Percentiles rank a stretch among this genome's conserved stretches.
Evolutionary conservation across 2,329 filamentous ascomycete genomes (phyloP).

Genomic region (Dissoconium aciculare): DNA sequence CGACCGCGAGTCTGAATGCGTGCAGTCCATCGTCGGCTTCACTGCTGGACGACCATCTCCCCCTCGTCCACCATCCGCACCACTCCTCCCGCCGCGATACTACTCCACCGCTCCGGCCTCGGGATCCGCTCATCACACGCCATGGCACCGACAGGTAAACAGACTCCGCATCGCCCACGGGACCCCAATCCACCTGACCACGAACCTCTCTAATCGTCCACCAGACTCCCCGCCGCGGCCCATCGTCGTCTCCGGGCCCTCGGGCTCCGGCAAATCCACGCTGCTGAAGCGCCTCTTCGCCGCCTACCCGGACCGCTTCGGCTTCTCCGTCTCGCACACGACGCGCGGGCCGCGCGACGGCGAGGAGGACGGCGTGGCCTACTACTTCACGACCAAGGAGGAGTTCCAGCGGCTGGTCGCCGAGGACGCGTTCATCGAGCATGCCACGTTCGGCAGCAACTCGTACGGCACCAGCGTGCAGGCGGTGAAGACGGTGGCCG

Average conservation of each 20-base stretch:
- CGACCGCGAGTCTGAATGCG: too few relatives aligned
- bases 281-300: slow-evolving; percentile 59
- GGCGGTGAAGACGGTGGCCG: slow-evolving; percentile 61
- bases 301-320: slow-evolving; percentile 51
- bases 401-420: slow-evolving; percentile 53
- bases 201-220: not conserved
- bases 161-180: not conserved
- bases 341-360: slow-evolving; percentile 61
- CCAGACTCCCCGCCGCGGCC: slow-evolving; percentile 32
- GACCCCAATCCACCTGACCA: not conserved
- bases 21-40: too few relatives aligned
- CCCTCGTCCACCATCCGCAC: too few relatives aligned
- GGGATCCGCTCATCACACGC: too few relatives aligned
- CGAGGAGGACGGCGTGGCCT: slow-evolving; percentile 64
- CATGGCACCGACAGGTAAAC: slow-evolving; percentile 5
- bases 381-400: slow-evolving; percentile 58
- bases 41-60: too few relatives aligned
- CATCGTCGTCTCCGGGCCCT: slow-evolving; percentile 66
- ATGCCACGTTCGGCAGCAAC: slow-evolving; percentile 74
- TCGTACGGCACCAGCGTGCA: slow-evolving; percentile 71
- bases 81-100: too few relatives aligned
- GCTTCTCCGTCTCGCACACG: slow-evolving; percentile 50
- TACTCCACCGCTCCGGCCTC: too few relatives aligned
- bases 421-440: slow-evolving; percentile 68
- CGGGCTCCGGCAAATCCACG: slow-evolving; percentile 68